These are phyloP conservation scores for Exophiala alcalophila DNA, from an alignment of 2,329 filamentous ascomycete species.

Conservation along the genomic window DNA sequence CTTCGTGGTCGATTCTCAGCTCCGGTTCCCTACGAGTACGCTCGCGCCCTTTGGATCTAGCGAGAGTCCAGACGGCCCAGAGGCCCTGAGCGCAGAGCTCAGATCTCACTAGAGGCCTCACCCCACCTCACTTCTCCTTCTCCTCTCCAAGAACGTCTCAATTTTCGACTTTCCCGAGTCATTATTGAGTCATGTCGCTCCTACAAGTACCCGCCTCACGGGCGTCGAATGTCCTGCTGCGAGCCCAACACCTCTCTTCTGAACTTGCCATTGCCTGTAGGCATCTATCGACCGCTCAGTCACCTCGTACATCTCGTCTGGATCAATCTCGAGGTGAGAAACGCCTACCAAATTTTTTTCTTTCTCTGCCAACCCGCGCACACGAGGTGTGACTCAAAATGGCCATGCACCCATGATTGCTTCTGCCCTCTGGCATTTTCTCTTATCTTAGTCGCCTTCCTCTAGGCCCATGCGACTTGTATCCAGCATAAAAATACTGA, in stretches of 20 bases:
- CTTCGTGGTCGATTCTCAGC: too few relatives aligned
- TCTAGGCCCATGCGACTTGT: conserved; percentile 10
- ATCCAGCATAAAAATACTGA: conserved; percentile 10
- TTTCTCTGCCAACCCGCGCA: neutral
- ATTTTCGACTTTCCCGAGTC: too few relatives aligned
- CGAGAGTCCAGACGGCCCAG: too few relatives aligned
- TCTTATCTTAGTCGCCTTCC: conserved; percentile 14
- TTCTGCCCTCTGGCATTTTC: conserved; percentile 20
- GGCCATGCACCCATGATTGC: conserved; percentile 16
- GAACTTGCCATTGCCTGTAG: conserved; percentile 24
- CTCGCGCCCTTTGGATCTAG: too few relatives aligned
- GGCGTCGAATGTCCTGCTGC: conserved; percentile 22
- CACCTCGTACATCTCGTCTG: conserved; percentile 5
- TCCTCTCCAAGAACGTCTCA: too few relatives aligned
- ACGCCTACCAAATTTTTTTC: conserved; percentile 12
- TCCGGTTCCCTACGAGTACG: too few relatives aligned
- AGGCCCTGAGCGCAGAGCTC: too few relatives aligned
- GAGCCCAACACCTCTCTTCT: conserved; percentile 22
- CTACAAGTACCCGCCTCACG: conserved; percentile 9
- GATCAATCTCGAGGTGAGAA: conserved; percentile 21
- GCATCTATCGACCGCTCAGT: conserved; percentile 10
- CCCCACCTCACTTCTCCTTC: too few relatives aligned
- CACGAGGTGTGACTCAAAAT: conserved; percentile 23
- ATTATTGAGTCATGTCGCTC: too few relatives aligned
- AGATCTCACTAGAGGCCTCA: too few relatives aligned